Evolutionary conservation across 441 rosid genomes (phyloP), one percentile per base, ranked within the genome.

Genomic region (Lepidium campestre): DNA sequence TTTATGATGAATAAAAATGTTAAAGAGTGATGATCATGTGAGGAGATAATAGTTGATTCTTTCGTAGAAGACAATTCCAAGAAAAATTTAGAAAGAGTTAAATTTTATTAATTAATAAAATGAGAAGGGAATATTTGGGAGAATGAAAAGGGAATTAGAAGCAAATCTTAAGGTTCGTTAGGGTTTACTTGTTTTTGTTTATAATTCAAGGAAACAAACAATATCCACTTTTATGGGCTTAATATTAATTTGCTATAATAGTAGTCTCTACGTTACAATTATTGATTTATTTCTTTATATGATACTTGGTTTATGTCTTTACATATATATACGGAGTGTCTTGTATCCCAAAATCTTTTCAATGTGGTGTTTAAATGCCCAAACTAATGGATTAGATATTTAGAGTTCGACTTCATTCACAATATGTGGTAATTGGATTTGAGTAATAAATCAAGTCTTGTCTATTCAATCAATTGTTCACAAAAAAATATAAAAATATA

Each of bases 41-140:
- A 63, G 66, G 67, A 53, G 56, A 27, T 36, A 44, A 22, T 73
- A 18, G 19, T 65, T 50, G 25, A 41, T 13, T n/a, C 7, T 31
- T 25, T 52, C 45, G 29, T 46, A 15, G 50, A 62, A 44, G 63
- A 29, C 72, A 66, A 44, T 56, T 66, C 49, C 53, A 64, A 69
- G 75, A 75, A 63, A 71, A 45, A 50, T 69, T 11, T n/a, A 31
- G 60, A 71, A 58, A 70, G 27, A 65, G 34, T 50, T 78, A 72
- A n/a, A n/a, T n/a, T 67, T 78, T 67, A 67, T 70, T 74, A 70
- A 23, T 19, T 3, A 20, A 45, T n/a, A 10, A 46, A 20, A 46
- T 11, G 62, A 71, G 75, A 79, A 69, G 78, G 78, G 87, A 86
- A 81, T 86, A 84, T 83, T 82, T 84, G 83, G 85, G 91, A 79